phyloP scores from a whole-genome alignment of 768 basidiomycete genomes.

The Phlebiopsis gigantea region DNA sequence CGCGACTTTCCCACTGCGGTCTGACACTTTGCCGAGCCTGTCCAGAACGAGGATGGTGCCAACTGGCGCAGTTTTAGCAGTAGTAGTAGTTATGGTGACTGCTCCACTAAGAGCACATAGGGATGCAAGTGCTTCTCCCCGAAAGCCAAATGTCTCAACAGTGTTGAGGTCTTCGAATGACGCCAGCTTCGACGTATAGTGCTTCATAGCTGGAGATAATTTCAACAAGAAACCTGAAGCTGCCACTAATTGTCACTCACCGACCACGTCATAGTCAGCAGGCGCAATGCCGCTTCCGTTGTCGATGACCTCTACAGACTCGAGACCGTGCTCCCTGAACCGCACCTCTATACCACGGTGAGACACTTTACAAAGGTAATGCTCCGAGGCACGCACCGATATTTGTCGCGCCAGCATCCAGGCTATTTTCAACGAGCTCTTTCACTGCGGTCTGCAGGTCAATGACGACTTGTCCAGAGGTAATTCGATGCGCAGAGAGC shows the following conservation, averaged over 20 bases:
- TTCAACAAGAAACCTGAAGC: neutral
- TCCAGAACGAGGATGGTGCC: slow-evolving; percentile 78
- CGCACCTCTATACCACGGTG: slow-evolving; percentile 83
- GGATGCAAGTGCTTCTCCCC: slow-evolving; percentile 94
- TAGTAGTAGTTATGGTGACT: slow-evolving; percentile 71
- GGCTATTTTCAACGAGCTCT: slow-evolving; percentile 92
- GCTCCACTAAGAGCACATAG: slow-evolving; percentile 78
- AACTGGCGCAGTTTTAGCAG: slow-evolving; percentile 64
- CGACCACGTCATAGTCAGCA: slow-evolving; percentile 72
- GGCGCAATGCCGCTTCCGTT: slow-evolving; percentile 85
- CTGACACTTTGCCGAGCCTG: slow-evolving; percentile 52
- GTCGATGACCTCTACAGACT: slow-evolving; percentile 82
- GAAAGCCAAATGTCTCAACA: slow-evolving; percentile 86
- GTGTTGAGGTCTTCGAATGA: slow-evolving; percentile 67
- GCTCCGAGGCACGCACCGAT: slow-evolving; percentile 54
- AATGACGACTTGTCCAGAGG: slow-evolving; percentile 92
- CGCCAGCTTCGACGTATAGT: slow-evolving; percentile 88
- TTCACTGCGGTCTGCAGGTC: slow-evolving; percentile 94
- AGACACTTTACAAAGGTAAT: too few relatives aligned
- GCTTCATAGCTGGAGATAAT: slow-evolving; percentile 65
- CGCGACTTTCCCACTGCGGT: slow-evolving; percentile 55
- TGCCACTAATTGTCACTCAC: slow-evolving; percentile 37
- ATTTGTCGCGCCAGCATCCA: slow-evolving; percentile 86
- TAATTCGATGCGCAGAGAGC: slow-evolving; percentile 79
- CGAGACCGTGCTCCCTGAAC: slow-evolving; percentile 84